phyloP scores from a whole-genome alignment of 352 stramenopile genomes.

The Globisporangium viniferum region DNA sequence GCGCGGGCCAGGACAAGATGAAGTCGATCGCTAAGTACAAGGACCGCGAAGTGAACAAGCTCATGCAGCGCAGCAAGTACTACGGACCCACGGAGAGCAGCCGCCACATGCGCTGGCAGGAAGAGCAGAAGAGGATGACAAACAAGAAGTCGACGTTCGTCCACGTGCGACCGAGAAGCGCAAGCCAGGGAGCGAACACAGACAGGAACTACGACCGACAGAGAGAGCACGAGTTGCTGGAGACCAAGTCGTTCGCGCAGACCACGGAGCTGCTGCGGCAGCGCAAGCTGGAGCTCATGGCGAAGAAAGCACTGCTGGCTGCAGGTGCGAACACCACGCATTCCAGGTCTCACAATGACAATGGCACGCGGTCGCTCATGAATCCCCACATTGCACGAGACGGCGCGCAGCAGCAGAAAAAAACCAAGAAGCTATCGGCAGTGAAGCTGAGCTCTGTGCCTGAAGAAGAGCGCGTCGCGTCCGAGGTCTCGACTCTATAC shows the following conservation, averaged over 20 bases:
- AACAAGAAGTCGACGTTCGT: slow-evolving; percentile 14
- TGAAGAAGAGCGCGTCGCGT: slow-evolving; percentile 8
- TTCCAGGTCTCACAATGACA: neutral
- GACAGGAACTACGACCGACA: slow-evolving; percentile 23
- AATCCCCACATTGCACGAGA: slow-evolving; percentile 1
- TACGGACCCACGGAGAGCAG: slow-evolving; percentile 77
- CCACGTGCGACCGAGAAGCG: slow-evolving; percentile 23
- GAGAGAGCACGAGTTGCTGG: slow-evolving; percentile 30
- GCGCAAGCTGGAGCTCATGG: slow-evolving; percentile 22
- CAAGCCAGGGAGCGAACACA: slow-evolving; percentile 36
- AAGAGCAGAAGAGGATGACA: slow-evolving; percentile 59
- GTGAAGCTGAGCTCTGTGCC: slow-evolving; percentile 10
- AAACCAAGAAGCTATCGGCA: slow-evolving; percentile 9
- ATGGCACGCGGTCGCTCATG: slow-evolving; percentile 11
- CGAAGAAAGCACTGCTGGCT: slow-evolving; percentile 10
- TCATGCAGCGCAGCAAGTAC: slow-evolving; percentile 68
- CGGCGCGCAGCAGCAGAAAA: slow-evolving; percentile 7
- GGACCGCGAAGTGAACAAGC: slow-evolving; percentile 47
- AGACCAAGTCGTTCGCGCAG: slow-evolving; percentile 60
- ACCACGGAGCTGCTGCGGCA: slow-evolving; percentile 48
- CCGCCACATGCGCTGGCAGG: slow-evolving; percentile 72
- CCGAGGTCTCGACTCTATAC: neutral
- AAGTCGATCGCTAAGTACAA: slow-evolving; percentile 53
- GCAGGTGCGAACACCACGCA: neutral
- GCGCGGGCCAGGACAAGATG: slow-evolving; percentile 52